Base-by-base conservation (phyloP, 78 protist species). In the Dictyostelium brefeldianum region DNA sequence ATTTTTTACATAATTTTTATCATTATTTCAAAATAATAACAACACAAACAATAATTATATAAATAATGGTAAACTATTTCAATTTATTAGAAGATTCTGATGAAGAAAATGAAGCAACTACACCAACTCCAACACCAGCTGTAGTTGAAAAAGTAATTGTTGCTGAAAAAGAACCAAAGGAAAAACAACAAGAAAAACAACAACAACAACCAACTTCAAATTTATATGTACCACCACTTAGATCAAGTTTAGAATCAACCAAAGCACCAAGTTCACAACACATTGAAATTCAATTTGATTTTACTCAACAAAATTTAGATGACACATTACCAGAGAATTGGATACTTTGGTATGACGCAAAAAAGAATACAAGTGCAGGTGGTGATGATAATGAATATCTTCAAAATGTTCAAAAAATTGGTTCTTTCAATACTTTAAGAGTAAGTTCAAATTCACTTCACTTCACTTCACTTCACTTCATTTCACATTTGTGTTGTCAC, bases 341-440 rank as follows among this genome's bases (percentile, higher is more conserved):
- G 92, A 81, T 87, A 22, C 79, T 87, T n/a, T 87, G 77, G 78
- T 87, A 64, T 64, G 83, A 74, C 4, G 51, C 48, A 1, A 87
- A 54, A 47, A 77, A 87, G 41, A 29, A 6, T 31, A 8, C 51
- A 5, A 27, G 27, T n/a, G n/a, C 12, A 17, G 36, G 70, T 3
- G 91, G 62, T 53, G 92, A 84, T 59, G 75, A 84, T 56, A 75
- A 56, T 47, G 46, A 57, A 64, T 87, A 87, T 65, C 83, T 87
- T 57, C 84, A 87, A 77, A 74, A 62, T 77, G 14, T 87, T 20
- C 47, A 74, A 43, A 87, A 77, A 48, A 31, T 87, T 77, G 92
- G 92, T 22, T 47, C 92, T 10, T 87, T 87, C 36, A 64, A 87
- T 25, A 69, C 53, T 25, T 47, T 83, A 47, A 67, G 73, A 9